Base-by-base conservation (phyloP, 331 rosid species). In the Stylosanthes scabra region DNA sequence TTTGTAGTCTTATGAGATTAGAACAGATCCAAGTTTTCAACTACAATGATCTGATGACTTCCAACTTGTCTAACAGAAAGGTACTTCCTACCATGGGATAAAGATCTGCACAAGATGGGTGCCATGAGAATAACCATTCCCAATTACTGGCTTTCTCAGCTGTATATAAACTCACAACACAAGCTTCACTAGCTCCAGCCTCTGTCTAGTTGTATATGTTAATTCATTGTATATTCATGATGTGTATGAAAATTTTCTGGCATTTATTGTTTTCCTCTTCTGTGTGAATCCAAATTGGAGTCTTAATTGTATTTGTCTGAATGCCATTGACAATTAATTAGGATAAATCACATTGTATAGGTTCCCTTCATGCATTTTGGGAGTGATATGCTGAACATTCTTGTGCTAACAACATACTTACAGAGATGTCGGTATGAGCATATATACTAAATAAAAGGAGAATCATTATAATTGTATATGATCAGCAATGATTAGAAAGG, bases 71-170 rank as follows among this genome's bases (percentile, higher is more conserved):
- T 61, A n/a, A 40, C 90, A 85, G 95, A 85, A 64, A 86, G 71
- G 87, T 78, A 68, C 82, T 85, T 61, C 78, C 49, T 34, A 34
- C 39, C n/a, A n/a, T 8, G 88, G 82, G 78, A 85, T 11, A 89
- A 87, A 77, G 91, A 85, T 86, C 78, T 86, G 84, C 91, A 76
- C 70, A 8, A 14, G 50, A 14, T 28, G 3, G 50, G 14, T 28
- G 3, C 49, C 66, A 2, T 86, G 70, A 73, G 80, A 59, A 74
- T 55, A 34, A n/a, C 68, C n/a, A 37, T 16, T 59, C 8, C 63
- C 49, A 34, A 34, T 68, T 15, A 40, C 4, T 55, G 58, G 34
- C 60, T 9, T 16, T 46, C 31, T 74, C 34, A 16, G 15, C 27
- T 54, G 11, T 62, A 12, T n/a, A n/a, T n/a, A 27, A 39, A 52